Conservation (phyloP, 306 rosid species). For the Castanospermum australe region DNA sequence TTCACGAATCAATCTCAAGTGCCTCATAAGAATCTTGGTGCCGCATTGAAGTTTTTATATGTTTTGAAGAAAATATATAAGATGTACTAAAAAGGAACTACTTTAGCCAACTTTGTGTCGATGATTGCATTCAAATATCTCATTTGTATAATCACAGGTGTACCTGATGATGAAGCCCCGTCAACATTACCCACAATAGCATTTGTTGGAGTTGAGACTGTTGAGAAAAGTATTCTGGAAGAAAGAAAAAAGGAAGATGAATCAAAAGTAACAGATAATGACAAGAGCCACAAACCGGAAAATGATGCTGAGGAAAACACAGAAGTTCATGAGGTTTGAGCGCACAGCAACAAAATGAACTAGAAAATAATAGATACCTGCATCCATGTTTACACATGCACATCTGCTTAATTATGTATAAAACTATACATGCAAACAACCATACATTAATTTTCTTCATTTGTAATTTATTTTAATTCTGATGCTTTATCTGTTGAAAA, state of each 20-base stretch:
- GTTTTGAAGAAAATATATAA: background rate
- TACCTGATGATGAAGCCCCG: slow-evolving; percentile 4
- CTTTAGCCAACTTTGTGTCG: background rate
- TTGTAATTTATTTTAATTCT: background rate
- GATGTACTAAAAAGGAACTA: background rate
- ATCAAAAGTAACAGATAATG: background rate
- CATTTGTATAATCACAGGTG: slow-evolving; percentile 21
- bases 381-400: background rate
- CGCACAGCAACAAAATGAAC: background rate
- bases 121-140: slow-evolving; percentile 10
- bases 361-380: background rate
- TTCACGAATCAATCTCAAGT: too few species aligned
- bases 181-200: background rate
- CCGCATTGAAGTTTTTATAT: background rate
- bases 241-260: slow-evolving; percentile 21
- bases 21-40: too few species aligned
- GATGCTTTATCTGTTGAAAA: background rate
- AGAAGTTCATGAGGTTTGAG: slow-evolving; percentile 22
- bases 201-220: background rate
- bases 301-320: background rate
- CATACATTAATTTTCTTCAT: background rate
- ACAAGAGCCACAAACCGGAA: slow-evolving; percentile 18
- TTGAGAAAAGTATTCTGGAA: slow-evolving; percentile 19
- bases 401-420: background rate
- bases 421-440: background rate